Evolutionary conservation across 352 stramenopile genomes (phyloP), one percentile per base, ranked within the genome.

Genomic region (Aphanomyces cochlioides): DNA sequence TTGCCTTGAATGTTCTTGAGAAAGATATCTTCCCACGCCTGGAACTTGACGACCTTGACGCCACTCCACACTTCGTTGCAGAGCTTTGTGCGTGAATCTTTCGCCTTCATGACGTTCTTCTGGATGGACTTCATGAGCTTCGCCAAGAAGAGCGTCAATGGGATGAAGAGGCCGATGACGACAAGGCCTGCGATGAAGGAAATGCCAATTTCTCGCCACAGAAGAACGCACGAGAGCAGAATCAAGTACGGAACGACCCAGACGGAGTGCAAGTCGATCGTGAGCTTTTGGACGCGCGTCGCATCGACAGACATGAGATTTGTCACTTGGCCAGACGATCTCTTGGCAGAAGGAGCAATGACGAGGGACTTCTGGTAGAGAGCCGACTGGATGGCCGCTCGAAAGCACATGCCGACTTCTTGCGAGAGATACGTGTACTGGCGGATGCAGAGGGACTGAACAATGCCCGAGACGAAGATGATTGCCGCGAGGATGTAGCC

Each of bases 31-130:
- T 98, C 92, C 92, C 92, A 98, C 3, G 89, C 90, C 61, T 96
- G 92, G 0, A 97, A 75, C 74, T 98, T 98, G 75, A 98, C 88
- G 53, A 97, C 79, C 72, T 96, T 92, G 72, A 97, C 95, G 36
- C 85, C 81, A 45, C 81, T 73, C 34, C 95, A 64, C 7, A 95
- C 79, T 75, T 97, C 90, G 67, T 84, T 92, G 48, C 88, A 94
- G 6, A 96, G 58, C 72, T 96, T 90, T 19, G 96, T 79, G 7
- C 91, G 78, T 41, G 78, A 63, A 74, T 97, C 91, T 38, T 88
- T 92, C 21, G 86, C 71, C 48, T 75, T 72, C 76, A 94, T 89
- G 17, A 97, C 67, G 13, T 58, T 66, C 61, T 88, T 87, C 73
- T 93, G 85, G 19, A 90, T 72, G 7, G 43, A 15, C 50, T 82